Percentiles rank a stretch among this genome's conserved stretches.
phyloP scores from a whole-genome alignment of 2,329 filamentous ascomycete genomes.

The Ophiostoma ulmi region DNA sequence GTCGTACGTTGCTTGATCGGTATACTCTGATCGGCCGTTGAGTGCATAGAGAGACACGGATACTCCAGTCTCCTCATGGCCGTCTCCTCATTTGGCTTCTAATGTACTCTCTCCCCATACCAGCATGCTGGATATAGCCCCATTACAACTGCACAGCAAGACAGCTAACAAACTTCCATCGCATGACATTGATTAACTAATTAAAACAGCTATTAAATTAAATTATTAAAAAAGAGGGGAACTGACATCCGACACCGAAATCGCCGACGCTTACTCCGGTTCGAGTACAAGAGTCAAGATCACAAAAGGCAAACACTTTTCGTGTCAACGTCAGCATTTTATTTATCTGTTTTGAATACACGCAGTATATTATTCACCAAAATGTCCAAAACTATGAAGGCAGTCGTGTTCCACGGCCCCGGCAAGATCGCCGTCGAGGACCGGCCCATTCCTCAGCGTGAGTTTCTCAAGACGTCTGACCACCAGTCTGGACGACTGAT shows the following conservation, averaged over 20 bases:
- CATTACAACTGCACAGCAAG: background rate
- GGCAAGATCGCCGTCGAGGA: conserved; percentile 71
- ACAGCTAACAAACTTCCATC: background rate
- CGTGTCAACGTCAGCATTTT: background rate
- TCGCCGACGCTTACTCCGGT: background rate
- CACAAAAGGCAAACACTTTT: background rate
- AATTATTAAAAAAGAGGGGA: background rate
- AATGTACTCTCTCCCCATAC: background rate
- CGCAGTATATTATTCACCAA: background rate
- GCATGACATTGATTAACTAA: background rate
- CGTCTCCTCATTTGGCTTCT: background rate
- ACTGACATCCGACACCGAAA: background rate
- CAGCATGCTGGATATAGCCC: background rate
- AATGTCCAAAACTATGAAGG: conserved; percentile 64
- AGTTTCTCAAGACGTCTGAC: conserved; percentile 26
- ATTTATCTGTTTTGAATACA: background rate
- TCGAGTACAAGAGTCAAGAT: background rate
- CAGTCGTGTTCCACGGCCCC: conserved; percentile 80
- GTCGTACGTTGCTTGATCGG: background rate
- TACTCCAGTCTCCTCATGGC: background rate
- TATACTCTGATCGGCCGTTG: background rate
- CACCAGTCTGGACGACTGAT: background rate
- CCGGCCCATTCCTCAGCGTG: conserved; percentile 65
- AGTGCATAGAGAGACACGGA: background rate
- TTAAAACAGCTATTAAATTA: background rate